Evolutionary conservation across 176 grass and related monocot genomes (phyloP).

Genomic region (Triticum timopheevii): DNA sequence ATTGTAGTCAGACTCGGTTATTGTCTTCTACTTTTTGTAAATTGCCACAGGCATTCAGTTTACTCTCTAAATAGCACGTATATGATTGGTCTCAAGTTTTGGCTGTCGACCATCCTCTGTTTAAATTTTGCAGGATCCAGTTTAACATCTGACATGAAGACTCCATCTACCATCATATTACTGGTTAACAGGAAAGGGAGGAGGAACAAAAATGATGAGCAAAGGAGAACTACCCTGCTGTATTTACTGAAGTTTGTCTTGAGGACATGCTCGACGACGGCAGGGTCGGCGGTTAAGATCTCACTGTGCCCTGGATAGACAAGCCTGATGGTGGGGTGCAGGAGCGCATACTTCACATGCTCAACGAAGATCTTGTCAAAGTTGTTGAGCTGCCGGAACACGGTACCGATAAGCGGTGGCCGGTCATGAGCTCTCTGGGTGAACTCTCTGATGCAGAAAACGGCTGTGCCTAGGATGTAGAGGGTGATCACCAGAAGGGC

Average conservation of each 20-base stretch:
- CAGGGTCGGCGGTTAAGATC: constrained; percentile 36
- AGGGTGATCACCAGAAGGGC: constrained; percentile 16
- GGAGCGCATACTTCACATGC: constrained; percentile 17
- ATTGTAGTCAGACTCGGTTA: not conserved
- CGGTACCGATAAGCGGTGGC: constrained; percentile 40
- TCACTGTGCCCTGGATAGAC: constrained; percentile 24
- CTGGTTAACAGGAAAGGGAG: not conserved
- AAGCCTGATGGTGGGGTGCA: constrained; percentile 45
- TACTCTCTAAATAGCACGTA: not conserved
- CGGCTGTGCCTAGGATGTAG: constrained; percentile 26
- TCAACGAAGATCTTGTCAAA: constrained; percentile 45
- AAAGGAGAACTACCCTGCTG: constrained; percentile 40
- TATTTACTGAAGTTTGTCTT: constrained; percentile 65
- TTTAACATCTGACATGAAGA: not conserved
- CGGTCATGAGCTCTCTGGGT: not conserved
- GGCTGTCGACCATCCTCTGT: not conserved
- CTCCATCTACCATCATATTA: not conserved
- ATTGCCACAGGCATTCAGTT: not conserved
- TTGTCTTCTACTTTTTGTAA: not conserved
- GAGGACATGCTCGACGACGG: constrained; percentile 49
- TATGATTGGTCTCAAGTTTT: not conserved
- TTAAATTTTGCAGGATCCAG: not conserved
- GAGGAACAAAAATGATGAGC: not conserved
- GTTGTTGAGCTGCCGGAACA: constrained; percentile 36
- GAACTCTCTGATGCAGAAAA: constrained; percentile 31